Evolutionary conservation across 371 early-diverging fungal species (phyloP), one percentile per base, ranked within the genome.

Genomic region (Syncephalastrum racemosum): DNA sequence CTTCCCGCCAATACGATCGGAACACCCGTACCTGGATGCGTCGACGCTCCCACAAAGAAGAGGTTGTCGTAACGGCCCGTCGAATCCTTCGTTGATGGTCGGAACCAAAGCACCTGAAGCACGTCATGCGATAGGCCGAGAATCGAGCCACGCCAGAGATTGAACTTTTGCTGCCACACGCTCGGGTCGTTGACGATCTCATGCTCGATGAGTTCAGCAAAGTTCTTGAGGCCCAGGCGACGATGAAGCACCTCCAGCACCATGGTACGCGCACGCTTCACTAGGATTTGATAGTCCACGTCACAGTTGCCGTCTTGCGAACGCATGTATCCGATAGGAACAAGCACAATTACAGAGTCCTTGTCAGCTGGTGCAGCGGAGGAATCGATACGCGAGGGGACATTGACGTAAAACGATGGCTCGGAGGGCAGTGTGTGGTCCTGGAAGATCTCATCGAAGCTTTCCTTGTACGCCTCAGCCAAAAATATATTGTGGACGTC

Each of bases 21-120:
- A 6, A 87, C 87, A 56, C 87, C 87, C 15, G 85, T 85, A 20
- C 87, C 87, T 4, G 87, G 87, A 62, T 87, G 85, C 2, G 87
- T 82, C 18, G 79, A 80, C 4, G 82, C 81, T 48, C 85, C 87
- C 27, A 85, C 85, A 66, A 87, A 87, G 66, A 81, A 87, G 41
- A 85, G 42, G 43, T 87, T 87, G 50, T 79, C 68, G 49, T 63
- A 77, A 4, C 80, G 70, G 8, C 65, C 67, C 1, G 73, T 71
- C 1, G 75, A 74, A 58, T 87, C 83, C 44, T 77, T 65, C 27
- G 82, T 84, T 18, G 72, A 67, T 0, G 87, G 87, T 36, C 87
- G 67, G 60, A 87, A 79, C 72, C 80, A 83, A 1, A 77, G 62
- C 0, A 87, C 87, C 59, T 87, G 85, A 12, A 75, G 44, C 15